Percentiles rank a stretch among this genome's conserved stretches.
Conservation (phyloP, 441 rosid species). For the Erodium chrysanthum region DNA sequence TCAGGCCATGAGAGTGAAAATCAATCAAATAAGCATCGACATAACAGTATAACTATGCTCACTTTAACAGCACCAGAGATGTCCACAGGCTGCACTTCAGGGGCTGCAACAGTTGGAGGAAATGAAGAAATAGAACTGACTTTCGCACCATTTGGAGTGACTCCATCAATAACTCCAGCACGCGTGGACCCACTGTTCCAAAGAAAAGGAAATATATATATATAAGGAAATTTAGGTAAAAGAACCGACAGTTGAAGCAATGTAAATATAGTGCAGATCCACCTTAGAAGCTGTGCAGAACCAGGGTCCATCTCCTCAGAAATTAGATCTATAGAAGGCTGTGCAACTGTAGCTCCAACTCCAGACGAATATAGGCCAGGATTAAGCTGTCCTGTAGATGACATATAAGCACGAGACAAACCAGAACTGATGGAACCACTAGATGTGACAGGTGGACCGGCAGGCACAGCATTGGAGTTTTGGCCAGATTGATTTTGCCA, state of each 20-base stretch:
- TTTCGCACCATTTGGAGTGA: conserved; percentile 35
- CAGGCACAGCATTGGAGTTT: conserved; percentile 44
- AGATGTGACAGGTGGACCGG: conserved; percentile 45
- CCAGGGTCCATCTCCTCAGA: conserved; percentile 10
- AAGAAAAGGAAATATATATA: background rate
- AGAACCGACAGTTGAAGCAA: conserved; percentile 24
- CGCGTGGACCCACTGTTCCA: conserved; percentile 44
- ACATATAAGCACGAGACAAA: conserved; percentile 41
- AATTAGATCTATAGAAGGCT: conserved; percentile 7
- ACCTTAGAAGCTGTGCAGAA: conserved; percentile 10
- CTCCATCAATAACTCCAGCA: conserved; percentile 45
- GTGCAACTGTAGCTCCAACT: conserved; percentile 7
- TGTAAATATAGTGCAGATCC: background rate
- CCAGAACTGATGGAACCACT: conserved; percentile 30
- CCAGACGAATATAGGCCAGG: conserved; percentile 37
- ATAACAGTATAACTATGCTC: conserved; percentile 16
- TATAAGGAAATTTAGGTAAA: conserved; percentile 8
- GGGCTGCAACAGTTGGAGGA: conserved; percentile 38
- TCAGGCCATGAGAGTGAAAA: conserved; percentile 2
- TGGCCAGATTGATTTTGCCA: conserved; percentile 90
- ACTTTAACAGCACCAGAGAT: conserved; percentile 50
- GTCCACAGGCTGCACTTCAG: conserved; percentile 49
- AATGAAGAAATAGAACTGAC: conserved; percentile 34
- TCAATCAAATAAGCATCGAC: conserved; percentile 12
- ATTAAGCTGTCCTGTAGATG: conserved; percentile 44